These are phyloP conservation scores for Boletus sensibilis DNA, from an alignment of 768 basidiomycete species.

Conservation along the genomic window DNA sequence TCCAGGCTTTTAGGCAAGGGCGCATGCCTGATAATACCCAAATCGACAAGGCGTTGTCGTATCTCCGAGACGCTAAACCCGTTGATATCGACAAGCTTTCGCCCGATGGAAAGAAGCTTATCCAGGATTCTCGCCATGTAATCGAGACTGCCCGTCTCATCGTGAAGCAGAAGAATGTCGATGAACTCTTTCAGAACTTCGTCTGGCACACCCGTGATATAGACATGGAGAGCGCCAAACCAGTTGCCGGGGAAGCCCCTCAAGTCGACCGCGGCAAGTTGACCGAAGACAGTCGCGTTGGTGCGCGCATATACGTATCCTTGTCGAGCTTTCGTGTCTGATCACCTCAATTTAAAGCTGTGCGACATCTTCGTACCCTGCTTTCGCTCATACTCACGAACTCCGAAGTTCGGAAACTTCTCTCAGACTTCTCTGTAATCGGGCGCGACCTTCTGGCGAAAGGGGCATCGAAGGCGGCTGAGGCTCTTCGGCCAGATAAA, in stretches of 20 bases:
- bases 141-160: slow-evolving; percentile 70
- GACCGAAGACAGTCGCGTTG: slow-evolving; percentile 60
- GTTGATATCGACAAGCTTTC: slow-evolving; percentile 68
- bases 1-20: slow-evolving; percentile 78
- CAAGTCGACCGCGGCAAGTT: slow-evolving; percentile 57
- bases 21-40: slow-evolving; percentile 79
- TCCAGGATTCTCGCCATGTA: slow-evolving; percentile 77
- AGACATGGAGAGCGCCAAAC: slow-evolving; percentile 37
- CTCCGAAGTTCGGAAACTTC: slow-evolving; percentile 86
- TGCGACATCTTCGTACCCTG: slow-evolving; percentile 85
- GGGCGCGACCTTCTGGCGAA: slow-evolving; percentile 84
- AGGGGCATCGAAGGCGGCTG: slow-evolving; percentile 68
- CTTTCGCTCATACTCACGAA: slow-evolving; percentile 88
- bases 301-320: slow-evolving; percentile 34
- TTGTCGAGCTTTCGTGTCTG: neutral
- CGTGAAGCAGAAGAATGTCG: slow-evolving; percentile 81
- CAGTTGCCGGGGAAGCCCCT: slow-evolving; percentile 38
- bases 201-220: slow-evolving; percentile 74
- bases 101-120: slow-evolving; percentile 69
- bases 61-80: slow-evolving; percentile 59
- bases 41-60: slow-evolving; percentile 69
- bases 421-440: slow-evolving; percentile 73
- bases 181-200: slow-evolving; percentile 92
- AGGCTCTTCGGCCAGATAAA: slow-evolving; percentile 60
- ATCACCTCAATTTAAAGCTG: slow-evolving; percentile 47